Evolutionary conservation across 257 asterid species (phyloP).

Genomic region (Fraxinus quadrangulata): DNA sequence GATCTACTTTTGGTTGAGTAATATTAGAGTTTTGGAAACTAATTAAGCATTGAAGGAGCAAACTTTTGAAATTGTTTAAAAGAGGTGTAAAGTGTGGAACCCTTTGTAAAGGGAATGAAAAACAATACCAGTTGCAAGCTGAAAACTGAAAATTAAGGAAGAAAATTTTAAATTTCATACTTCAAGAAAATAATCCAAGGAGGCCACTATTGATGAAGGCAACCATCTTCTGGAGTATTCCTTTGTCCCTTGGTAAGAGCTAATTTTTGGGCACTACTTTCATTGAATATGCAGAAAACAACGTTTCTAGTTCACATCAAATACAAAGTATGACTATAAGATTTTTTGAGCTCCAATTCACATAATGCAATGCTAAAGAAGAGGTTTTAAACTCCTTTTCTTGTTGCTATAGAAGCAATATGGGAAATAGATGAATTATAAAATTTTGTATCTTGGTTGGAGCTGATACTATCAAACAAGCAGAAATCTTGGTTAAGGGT

Average conservation of each 20-base stretch:
- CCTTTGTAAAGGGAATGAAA: background rate
- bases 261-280: background rate
- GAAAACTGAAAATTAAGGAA: background rate
- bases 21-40: background rate
- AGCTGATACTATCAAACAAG: background rate
- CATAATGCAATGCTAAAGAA: slow-evolving; percentile 2
- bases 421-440: background rate
- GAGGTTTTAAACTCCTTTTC: background rate
- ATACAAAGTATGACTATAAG: background rate
- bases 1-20: background rate
- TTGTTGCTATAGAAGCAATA: background rate
- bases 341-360: slow-evolving; percentile 9
- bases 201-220: background rate
- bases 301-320: background rate
- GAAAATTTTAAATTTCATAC: background rate
- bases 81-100: background rate
- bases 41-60: background rate
- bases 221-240: background rate
- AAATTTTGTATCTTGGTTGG: background rate
- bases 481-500: background rate
- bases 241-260: background rate
- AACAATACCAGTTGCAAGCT: background rate
- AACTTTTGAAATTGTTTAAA: background rate
- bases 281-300: background rate
- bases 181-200: background rate